A percentile compares a stretch with the other conserved stretches of the same genome.
These are phyloP conservation scores for Aeminium ludgeri DNA, from an alignment of 495 filamentous ascomycete genomes.

Conservation along the genomic window DNA sequence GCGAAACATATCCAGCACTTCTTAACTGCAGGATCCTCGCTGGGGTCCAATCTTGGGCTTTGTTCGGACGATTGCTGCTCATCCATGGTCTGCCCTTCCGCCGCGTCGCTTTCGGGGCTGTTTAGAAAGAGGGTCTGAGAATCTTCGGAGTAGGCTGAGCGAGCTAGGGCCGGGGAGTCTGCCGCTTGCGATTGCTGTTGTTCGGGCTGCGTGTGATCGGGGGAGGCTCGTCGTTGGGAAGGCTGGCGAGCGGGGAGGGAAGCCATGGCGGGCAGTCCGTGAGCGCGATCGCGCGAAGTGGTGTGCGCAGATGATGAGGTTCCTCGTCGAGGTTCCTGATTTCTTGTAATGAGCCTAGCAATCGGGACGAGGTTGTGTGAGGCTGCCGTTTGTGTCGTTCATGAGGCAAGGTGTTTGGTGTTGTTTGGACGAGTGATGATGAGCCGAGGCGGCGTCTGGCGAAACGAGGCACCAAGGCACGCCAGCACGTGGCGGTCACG, in stretches of 20 bases:
- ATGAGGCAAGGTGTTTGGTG: too few species aligned
- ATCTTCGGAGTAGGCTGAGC: constrained; percentile 17
- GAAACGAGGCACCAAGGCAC: too few species aligned
- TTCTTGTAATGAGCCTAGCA: too few species aligned
- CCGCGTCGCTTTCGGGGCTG: constrained; percentile 1
- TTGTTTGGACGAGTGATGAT: too few species aligned
- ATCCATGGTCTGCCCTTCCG: not conserved
- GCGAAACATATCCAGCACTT: constrained; percentile 90
- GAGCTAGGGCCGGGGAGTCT: constrained; percentile 2
- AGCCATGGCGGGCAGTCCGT: too few species aligned
- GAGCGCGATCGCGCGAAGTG: too few species aligned
- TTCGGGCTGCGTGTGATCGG: not conserved
- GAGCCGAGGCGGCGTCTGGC: too few species aligned
- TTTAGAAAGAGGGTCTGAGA: constrained; percentile 24
- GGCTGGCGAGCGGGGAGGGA: constrained; percentile 6
- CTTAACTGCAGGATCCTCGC: constrained; percentile 28
- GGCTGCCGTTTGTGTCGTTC: too few species aligned
- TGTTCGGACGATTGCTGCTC: not conserved
- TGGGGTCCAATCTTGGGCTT: constrained; percentile 4
- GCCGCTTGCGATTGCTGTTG: constrained; percentile 1
- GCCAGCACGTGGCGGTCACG: too few species aligned
- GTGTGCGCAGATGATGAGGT: too few species aligned
- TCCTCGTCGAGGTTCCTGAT: too few species aligned
- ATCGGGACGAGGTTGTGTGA: too few species aligned
- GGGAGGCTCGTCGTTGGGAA: constrained; percentile 3